Evolutionary conservation across 2,329 filamentous ascomycete species (phyloP), one percentile per base, ranked within the genome.

Genomic region (Xylariaceae sp.): DNA sequence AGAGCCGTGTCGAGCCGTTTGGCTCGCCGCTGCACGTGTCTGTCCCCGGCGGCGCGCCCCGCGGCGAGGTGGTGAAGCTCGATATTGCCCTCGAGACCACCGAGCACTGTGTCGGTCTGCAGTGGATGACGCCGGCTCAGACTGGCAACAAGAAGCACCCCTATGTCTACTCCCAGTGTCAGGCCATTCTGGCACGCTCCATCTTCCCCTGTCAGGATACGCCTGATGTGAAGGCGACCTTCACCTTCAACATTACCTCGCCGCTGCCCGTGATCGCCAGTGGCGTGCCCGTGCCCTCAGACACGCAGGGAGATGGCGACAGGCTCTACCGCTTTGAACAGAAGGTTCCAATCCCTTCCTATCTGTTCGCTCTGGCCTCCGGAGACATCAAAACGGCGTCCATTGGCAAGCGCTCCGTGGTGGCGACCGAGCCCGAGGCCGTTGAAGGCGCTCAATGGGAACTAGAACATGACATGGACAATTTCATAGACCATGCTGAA

Each of bases 201-300:
- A 75, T 96, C 40, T 94, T 96, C 59, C 92, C 92, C 5, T 96
- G 90, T 61, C 90, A 96, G 65, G 92, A 98, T 56, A 96, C 92
- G 1, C 92, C 92, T 3, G 90, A 95, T 57, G 84, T 95, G 51
- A 98, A 98, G 67, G 88, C 85, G n/a, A 93, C 88, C 2, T 88
- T 89, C 61, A 79, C 80, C 42, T 95, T 95, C 67, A 83, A 81
- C 52, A 82, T 98, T 53, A 80, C 79, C 17, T 95, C 88, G 16
- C 78, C 83, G 5, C 72, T 94, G 11, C 87, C 88, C 0, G 89
- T 95, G n/a, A 77, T 96, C 36, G 89, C 90, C 19, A 94, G 87
- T 52, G 92, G 92, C 35, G 71, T 96, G 13, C 63, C 70, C 5
- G 65, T 68, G 12, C 61, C 69, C 27, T 58, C 59, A 3, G 65